phyloP scores from a whole-genome alignment of 1,139 yeast species.

The Nakaseomyces bracarensis region DNA sequence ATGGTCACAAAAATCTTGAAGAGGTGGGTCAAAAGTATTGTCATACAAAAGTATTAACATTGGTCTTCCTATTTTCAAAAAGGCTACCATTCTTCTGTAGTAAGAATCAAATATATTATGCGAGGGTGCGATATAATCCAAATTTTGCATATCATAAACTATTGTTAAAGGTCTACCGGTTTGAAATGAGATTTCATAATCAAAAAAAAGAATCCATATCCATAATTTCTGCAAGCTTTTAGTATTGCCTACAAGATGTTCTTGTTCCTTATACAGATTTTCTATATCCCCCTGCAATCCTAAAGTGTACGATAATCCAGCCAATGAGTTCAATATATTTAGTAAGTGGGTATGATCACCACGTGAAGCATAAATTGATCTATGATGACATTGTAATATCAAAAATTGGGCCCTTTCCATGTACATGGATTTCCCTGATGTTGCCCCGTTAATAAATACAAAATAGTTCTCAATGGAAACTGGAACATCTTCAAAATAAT shows the following conservation, averaged over 20 bases:
- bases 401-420: constrained; percentile 27
- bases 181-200: constrained; percentile 25
- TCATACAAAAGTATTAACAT: constrained; percentile 14
- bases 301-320: constrained; percentile 24
- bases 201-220: constrained; percentile 26
- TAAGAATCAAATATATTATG: background rate
- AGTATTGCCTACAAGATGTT: constrained; percentile 18
- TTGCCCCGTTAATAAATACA: constrained; percentile 17
- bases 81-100: constrained; percentile 13
- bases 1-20: constrained; percentile 11
- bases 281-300: constrained; percentile 31
- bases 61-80: constrained; percentile 19
- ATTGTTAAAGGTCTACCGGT: constrained; percentile 28
- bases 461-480: constrained; percentile 15
- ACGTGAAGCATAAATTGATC: constrained; percentile 19
- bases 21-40: constrained; percentile 13
- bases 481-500: constrained; percentile 17
- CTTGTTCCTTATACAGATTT: constrained; percentile 18
- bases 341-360: constrained; percentile 27
- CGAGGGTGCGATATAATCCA: background rate
- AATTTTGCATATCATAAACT: background rate
- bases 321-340: constrained; percentile 18
- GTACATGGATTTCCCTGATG: constrained; percentile 20
- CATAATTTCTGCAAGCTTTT: constrained; percentile 25
- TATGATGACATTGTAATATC: constrained; percentile 21